Base-by-base conservation (phyloP, 306 rosid genomes). In the Sicyos baderoa region DNA sequence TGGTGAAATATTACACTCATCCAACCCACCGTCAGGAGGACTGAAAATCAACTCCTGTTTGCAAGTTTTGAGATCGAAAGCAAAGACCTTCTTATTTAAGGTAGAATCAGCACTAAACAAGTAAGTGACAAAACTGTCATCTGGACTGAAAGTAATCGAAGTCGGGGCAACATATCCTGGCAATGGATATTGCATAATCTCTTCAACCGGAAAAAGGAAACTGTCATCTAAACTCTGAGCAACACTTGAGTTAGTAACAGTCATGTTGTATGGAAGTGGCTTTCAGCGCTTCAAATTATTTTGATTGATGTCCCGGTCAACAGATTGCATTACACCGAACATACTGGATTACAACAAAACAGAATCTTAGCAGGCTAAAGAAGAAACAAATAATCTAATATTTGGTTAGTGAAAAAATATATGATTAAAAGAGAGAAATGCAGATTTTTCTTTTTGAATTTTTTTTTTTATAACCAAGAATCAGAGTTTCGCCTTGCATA, bases 1-100 rank as follows among this genome's bases (percentile, higher is more conserved):
- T 0, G 91, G 83, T 27, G 99, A 85, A 72, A 90, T 85, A 74
- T 89, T 89, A 66, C 89, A 84, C 81, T 93, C 97, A 42, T 88
- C 97, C n/a, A 88, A 82, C 68, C 97, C 99, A 5, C 96, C 99
- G 72, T 86, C 90, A 0, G 89, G 96, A 45, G 99, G 96, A 57
- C 97, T 84, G 55, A 93, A 93, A 68, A 87, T 58, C 83, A 86
- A 62, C 45, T 88, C 89, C 75, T 85, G 87, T 72, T 72, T 78
- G 70, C 80, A 54, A 65, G 87, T 80, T 79, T 79, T 86, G 73
- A 80, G 76, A 81, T 90, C 84, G 27, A 74, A 85, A 32, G 86
- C 78, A 79, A 84, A 93, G 60, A 93, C 75, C 84, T 80, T 90
- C 68, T 88, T 86, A 50, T 81, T 86, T 81, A 90, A 84, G 27